Percentiles rank a stretch among this genome's conserved stretches.
phyloP scores from a whole-genome alignment of 306 rosid genomes.

The Astragalus membranaceus region DNA sequence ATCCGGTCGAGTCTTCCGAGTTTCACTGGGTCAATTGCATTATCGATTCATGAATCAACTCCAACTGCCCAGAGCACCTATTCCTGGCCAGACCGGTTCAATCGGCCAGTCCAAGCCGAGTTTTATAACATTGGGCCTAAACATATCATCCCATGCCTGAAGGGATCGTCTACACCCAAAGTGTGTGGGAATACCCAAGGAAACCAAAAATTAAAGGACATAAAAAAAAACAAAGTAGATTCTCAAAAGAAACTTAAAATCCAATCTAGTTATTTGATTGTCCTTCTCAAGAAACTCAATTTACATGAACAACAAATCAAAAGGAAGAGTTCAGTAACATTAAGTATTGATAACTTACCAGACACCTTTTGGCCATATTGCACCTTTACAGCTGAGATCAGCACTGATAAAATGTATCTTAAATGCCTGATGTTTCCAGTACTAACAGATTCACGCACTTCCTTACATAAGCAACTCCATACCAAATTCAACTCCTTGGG shows the following conservation, averaged over 20 bases:
- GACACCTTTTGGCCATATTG: conserved; percentile 46
- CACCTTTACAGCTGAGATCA: conserved; percentile 44
- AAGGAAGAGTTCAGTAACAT: conserved; percentile 13
- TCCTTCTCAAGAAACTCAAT: neutral
- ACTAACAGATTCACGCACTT: conserved; percentile 32
- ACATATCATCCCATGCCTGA: neutral
- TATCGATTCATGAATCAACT: no score
- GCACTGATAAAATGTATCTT: conserved; percentile 43
- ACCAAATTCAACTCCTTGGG: conserved; percentile 55
- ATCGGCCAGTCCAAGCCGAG: no score
- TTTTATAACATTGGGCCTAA: neutral
- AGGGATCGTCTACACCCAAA: neutral
- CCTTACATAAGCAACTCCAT: conserved; percentile 52
- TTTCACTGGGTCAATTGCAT: no score
- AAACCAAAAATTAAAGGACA: neutral
- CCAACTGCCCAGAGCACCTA: no score
- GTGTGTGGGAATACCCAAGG: neutral
- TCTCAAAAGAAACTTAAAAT: neutral
- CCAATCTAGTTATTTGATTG: neutral
- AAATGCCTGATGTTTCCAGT: conserved; percentile 34
- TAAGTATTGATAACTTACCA: conserved; percentile 50
- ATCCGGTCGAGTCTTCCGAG: no score
- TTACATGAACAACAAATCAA: neutral
- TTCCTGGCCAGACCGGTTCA: no score
- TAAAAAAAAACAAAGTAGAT: neutral